phyloP scores from a whole-genome alignment of 1,284 basidiomycete genomes.

The Sporisorium exsertum region DNA sequence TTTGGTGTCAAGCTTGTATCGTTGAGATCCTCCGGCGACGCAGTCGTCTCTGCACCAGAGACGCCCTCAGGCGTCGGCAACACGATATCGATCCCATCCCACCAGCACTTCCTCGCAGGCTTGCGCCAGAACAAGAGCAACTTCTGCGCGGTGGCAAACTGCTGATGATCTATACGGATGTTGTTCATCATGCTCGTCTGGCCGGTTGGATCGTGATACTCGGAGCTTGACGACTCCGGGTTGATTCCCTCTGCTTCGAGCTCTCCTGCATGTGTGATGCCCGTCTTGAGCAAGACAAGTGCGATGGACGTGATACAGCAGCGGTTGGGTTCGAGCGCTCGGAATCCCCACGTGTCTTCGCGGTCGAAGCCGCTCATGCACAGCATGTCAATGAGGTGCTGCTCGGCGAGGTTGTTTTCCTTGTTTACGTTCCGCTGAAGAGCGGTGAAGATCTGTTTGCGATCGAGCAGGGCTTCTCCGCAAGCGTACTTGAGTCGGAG shows the following conservation, averaged over 20 bases:
- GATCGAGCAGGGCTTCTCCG: constrained; percentile 87
- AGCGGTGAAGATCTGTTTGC: constrained; percentile 94
- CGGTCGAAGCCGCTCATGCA: constrained; percentile 99
- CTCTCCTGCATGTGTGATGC: constrained; percentile 81
- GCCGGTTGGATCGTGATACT: constrained; percentile 49
- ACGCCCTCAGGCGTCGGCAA: constrained; percentile 69
- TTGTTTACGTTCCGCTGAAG: constrained; percentile 98
- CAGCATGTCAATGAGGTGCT: constrained; percentile 99
- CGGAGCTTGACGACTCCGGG: constrained; percentile 17
- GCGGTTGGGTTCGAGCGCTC: constrained; percentile 91
- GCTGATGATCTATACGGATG: constrained; percentile 81
- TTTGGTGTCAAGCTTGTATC: constrained; percentile 57
- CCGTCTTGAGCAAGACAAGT: constrained; percentile 95
- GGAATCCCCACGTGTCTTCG: constrained; percentile 96
- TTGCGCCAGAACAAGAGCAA: constrained; percentile 98
- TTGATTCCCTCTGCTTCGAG: constrained; percentile 65
- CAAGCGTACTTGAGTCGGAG: constrained; percentile 69
- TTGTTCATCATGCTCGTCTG: constrained; percentile 63
- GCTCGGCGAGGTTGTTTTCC: constrained; percentile 98
- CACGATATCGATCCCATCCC: constrained; percentile 95
- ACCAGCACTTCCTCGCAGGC: constrained; percentile 99
- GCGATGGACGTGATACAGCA: constrained; percentile 99
- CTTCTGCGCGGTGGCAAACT: constrained; percentile 98
- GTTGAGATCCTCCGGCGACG: constrained; percentile 18
- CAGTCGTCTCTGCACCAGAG: constrained; percentile 8